A percentile compares a stretch with the other conserved stretches of the same genome.
phyloP scores from a whole-genome alignment of 768 basidiomycete species.

The Pulveroboletus sp. region DNA sequence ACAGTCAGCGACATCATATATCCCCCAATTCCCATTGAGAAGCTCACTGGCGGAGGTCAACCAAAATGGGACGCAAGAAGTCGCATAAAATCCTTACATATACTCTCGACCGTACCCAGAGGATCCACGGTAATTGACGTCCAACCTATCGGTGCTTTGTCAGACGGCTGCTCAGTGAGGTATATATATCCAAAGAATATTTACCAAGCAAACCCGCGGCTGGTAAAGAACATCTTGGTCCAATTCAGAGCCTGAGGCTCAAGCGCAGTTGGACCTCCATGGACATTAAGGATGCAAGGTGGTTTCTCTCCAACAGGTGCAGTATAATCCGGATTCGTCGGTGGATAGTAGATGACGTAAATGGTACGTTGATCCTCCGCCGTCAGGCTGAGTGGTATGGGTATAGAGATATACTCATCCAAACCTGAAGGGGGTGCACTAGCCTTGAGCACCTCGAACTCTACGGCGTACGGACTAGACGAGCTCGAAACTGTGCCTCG shows the following conservation, averaged over 20 bases:
- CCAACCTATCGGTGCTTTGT: constrained; percentile 43
- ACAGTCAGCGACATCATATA: constrained; percentile 66
- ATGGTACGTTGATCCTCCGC: constrained; percentile 22
- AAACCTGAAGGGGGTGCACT: constrained; percentile 6
- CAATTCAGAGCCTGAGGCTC: constrained; percentile 47
- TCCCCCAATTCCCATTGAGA: constrained; percentile 65
- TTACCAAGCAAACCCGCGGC: constrained; percentile 68
- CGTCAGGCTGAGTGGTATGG: constrained; percentile 2
- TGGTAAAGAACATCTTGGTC: constrained; percentile 62
- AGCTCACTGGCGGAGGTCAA: constrained; percentile 37
- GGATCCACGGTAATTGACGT: constrained; percentile 76
- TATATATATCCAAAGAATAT: constrained; percentile 10
- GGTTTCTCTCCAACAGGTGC: constrained; percentile 49
- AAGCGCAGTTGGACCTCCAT: constrained; percentile 66
- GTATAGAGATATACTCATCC: constrained; percentile 11
- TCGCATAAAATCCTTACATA: constrained; percentile 31
- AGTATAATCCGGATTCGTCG: constrained; percentile 57
- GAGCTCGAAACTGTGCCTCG: constrained; percentile 4
- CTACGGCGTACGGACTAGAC: constrained; percentile 7
- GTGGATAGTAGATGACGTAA: constrained; percentile 61
- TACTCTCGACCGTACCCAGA: constrained; percentile 70
- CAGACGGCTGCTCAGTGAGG: background rate
- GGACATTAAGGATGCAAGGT: constrained; percentile 60
- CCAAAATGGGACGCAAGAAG: background rate
- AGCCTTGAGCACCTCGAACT: constrained; percentile 3